Conservation (phyloP, 768 basidiomycete species). For the Lactarius indigo region DNA sequence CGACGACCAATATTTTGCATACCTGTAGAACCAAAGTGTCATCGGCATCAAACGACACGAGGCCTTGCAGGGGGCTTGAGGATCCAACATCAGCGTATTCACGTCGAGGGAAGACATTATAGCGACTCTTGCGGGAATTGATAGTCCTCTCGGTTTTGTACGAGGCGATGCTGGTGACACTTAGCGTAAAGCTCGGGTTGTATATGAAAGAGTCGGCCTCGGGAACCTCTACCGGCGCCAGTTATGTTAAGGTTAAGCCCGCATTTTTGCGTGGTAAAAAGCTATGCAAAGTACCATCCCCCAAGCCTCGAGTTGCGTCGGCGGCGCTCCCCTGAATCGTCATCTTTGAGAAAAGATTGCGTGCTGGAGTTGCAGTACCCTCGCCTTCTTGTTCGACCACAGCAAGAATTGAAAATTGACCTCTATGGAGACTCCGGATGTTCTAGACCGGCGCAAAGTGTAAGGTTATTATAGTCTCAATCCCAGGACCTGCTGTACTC, state of each 20-base stretch:
- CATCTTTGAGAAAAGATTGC: background rate
- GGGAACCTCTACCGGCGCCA: no score
- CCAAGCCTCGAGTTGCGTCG: background rate
- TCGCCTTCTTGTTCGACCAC: background rate
- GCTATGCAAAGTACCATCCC: background rate
- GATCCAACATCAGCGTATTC: background rate
- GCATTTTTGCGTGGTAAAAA: background rate
- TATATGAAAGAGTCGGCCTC: background rate
- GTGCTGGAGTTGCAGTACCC: background rate
- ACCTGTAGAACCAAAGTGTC: background rate
- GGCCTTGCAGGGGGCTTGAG: background rate
- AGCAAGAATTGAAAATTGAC: background rate
- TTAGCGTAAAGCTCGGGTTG: background rate
- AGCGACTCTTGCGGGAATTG: background rate
- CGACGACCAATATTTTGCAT: background rate
- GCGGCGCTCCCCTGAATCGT: no score
- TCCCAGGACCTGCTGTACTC: no score
- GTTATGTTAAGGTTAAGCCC: background rate
- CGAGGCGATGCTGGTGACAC: background rate
- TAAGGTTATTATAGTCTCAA: no score
- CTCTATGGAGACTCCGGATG: background rate
- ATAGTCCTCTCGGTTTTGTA: background rate
- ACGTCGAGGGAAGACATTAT: background rate
- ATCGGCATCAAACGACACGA: background rate
- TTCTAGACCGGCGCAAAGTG: background rate